Percentiles rank a stretch among this genome's conserved stretches.
phyloP scores from a whole-genome alignment of 768 basidiomycete species.

The Favolaschia claudopus region DNA sequence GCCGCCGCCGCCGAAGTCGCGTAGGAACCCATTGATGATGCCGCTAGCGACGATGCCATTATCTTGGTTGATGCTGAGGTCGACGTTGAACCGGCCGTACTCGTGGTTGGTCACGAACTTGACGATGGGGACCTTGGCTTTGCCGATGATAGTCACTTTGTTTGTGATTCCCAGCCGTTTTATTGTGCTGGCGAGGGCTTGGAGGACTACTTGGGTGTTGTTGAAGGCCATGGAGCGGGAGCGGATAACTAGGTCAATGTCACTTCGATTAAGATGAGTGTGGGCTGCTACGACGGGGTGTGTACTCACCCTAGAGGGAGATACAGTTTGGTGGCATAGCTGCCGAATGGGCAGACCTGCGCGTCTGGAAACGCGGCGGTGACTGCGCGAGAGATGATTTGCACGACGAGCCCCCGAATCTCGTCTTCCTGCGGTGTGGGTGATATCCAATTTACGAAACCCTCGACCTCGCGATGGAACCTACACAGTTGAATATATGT shows the following conservation, averaged over 20 bases:
- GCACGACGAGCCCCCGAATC: slow-evolving; percentile 75
- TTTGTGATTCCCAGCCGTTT: slow-evolving; percentile 76
- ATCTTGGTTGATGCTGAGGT: slow-evolving; percentile 92
- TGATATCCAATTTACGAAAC: slow-evolving; percentile 88
- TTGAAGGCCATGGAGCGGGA: slow-evolving; percentile 77
- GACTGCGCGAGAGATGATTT: slow-evolving; percentile 73
- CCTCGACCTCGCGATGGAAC: slow-evolving; percentile 85
- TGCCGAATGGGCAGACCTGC: slow-evolving; percentile 86
- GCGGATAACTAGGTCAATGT: slow-evolving; percentile 94
- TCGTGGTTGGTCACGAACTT: slow-evolving; percentile 84
- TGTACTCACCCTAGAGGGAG: slow-evolving; percentile 84
- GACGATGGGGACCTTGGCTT: slow-evolving; percentile 95
- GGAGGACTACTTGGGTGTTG: slow-evolving; percentile 73
- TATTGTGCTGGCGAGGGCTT: slow-evolving; percentile 79
- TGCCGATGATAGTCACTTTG: slow-evolving; percentile 87
- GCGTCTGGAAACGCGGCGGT: slow-evolving; percentile 78
- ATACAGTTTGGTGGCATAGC: slow-evolving; percentile 92
- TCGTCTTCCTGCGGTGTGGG: slow-evolving; percentile 89
- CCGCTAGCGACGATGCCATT: slow-evolving; percentile 83
- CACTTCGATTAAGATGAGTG: slow-evolving; percentile 55
- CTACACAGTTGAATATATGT: slow-evolving; percentile 49
- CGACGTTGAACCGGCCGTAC: slow-evolving; percentile 81
- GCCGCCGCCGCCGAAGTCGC: slow-evolving; percentile 52
- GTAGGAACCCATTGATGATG: slow-evolving; percentile 83
- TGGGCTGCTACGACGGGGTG: background rate